Percentiles rank a stretch among this genome's conserved stretches.
Conservation (phyloP, 805 yeast genomes). For the Cyberlindnera xylosilytica region DNA sequence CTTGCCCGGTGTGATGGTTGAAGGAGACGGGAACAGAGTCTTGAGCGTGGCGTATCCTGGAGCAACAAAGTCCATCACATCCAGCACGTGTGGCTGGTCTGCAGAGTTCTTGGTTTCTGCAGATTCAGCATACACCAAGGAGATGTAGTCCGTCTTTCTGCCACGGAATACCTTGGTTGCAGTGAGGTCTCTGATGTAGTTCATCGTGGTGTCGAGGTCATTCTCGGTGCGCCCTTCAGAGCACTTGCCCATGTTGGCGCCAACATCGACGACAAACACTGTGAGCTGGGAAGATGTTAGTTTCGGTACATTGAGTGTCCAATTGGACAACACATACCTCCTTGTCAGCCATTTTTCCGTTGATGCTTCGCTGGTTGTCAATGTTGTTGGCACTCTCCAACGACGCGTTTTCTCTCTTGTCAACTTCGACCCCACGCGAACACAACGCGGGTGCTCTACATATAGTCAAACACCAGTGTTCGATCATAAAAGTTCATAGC, state of each 20-base stretch:
- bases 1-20: not conserved
- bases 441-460: not conserved
- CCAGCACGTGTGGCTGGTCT: conserved; percentile 1
- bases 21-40: conserved; percentile 4
- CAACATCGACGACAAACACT: conserved; percentile 48
- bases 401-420: too few species aligned
- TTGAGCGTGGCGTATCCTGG: conserved; percentile 5
- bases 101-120: conserved; percentile 2
- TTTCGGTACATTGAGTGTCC: not conserved
- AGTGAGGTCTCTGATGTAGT: conserved; percentile 41
- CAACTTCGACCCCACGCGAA: too few species aligned
- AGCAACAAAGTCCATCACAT: conserved; percentile 1
- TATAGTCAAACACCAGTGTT: too few species aligned
- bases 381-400: too few species aligned
- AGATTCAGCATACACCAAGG: conserved; percentile 31
- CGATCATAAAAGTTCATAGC: too few species aligned
- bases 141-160: conserved; percentile 39
- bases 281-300: conserved; percentile 31
- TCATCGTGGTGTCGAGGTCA: conserved; percentile 36
- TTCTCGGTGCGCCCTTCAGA: conserved; percentile 22
- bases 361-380: too few species aligned
- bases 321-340: conserved; percentile 25
- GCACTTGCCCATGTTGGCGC: conserved; percentile 35
- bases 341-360: conserved; percentile 34
- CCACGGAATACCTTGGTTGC: conserved; percentile 27